Conservation (phyloP, 1,284 basidiomycete species). For the Sphaerobolus stellatus region DNA sequence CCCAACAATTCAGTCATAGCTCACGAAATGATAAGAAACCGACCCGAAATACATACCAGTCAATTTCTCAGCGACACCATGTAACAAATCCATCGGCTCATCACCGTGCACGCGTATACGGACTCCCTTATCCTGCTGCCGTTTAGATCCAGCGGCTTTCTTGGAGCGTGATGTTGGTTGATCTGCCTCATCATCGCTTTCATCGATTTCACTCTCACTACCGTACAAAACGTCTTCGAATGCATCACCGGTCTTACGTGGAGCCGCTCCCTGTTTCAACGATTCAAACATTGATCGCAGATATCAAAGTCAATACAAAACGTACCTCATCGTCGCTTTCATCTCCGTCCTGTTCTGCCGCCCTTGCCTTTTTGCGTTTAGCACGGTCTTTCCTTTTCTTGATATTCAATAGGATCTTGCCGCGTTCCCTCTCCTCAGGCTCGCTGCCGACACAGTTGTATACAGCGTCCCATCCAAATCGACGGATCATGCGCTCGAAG, state of each 20-base stretch:
- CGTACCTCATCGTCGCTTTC: constrained; percentile 52
- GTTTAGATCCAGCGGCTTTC: constrained; percentile 13
- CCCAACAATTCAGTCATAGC: constrained; percentile 12
- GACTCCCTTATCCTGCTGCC: constrained; percentile 36
- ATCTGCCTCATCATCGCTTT: constrained; percentile 64
- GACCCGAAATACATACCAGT: constrained; percentile 58
- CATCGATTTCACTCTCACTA: constrained; percentile 79
- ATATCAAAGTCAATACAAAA: constrained; percentile 7
- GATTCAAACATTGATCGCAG: background rate
- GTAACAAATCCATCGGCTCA: constrained; percentile 93
- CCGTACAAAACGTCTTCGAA: constrained; percentile 96
- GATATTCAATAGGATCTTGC: constrained; percentile 85
- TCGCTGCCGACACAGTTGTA: constrained; percentile 61
- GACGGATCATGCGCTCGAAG: constrained; percentile 91
- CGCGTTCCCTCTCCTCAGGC: constrained; percentile 60
- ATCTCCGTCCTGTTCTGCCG: constrained; percentile 48
- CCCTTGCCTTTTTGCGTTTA: constrained; percentile 73
- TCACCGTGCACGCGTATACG: constrained; percentile 89
- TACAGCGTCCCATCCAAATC: constrained; percentile 88
- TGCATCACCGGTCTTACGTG: constrained; percentile 70
- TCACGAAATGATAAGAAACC: constrained; percentile 2
- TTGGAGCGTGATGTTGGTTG: constrained; percentile 19
- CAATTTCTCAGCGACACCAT: constrained; percentile 76
- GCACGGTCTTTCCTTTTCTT: constrained; percentile 91
- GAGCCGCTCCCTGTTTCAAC: constrained; percentile 6